Conservation (phyloP, 805 yeast genomes). For the Teunomyces panamensis region DNA sequence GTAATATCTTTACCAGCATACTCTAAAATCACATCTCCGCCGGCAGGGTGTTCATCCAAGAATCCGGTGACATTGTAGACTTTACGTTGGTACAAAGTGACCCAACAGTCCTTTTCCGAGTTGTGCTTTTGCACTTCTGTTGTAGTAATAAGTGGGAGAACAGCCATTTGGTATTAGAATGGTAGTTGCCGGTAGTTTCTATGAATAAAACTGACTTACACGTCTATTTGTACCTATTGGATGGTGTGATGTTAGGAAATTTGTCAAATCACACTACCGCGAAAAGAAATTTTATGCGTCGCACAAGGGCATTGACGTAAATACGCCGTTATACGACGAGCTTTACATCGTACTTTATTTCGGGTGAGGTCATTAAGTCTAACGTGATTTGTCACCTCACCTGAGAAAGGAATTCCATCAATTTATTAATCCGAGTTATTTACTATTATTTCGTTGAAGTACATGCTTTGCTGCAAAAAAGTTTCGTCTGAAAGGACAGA, state of each 20-base stretch:
- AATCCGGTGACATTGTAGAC: slow-evolving; percentile 80
- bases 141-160: slow-evolving; percentile 60
- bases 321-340: not conserved
- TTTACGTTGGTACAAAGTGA: slow-evolving; percentile 72
- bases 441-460: not conserved
- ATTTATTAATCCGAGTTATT: not conserved
- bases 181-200: not conserved
- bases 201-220: not conserved
- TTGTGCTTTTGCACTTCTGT: slow-evolving; percentile 53
- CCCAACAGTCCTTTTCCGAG: slow-evolving; percentile 65
- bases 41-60: slow-evolving; percentile 71
- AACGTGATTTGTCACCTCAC: not conserved
- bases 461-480: not conserved
- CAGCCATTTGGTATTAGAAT: slow-evolving; percentile 4
- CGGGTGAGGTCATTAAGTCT: not conserved
- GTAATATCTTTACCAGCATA: slow-evolving; percentile 66
- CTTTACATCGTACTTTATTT: not conserved
- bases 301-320: not conserved
- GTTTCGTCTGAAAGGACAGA: not conserved
- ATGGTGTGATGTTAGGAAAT: slow-evolving; percentile 3
- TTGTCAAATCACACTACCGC: not conserved
- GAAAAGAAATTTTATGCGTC: slow-evolving; percentile 3
- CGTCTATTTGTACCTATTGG: not conserved
- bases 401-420: not conserved
- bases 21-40: slow-evolving; percentile 54